Conservation (phyloP, 2,329 filamentous ascomycete species). For the Thermomyces lanuginosus region DNA sequence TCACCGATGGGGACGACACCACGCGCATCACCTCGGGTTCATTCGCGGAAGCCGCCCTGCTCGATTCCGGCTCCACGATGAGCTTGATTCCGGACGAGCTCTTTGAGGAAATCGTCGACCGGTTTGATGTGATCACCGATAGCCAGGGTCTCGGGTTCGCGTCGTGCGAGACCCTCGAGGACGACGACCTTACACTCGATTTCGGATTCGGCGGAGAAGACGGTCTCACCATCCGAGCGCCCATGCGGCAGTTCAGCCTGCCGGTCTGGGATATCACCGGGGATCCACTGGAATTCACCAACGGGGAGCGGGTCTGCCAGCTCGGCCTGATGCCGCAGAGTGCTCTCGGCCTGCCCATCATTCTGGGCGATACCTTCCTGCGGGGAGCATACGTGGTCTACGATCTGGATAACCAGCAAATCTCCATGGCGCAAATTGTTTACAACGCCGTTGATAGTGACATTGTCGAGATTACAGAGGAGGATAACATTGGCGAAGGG, state of each 20-base stretch:
- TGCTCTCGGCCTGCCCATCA: slow-evolving; percentile 28
- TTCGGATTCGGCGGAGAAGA: slow-evolving; percentile 37
- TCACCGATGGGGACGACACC: slow-evolving; percentile 15
- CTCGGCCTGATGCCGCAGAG: slow-evolving; percentile 47
- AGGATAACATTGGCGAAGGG: slow-evolving; percentile 2
- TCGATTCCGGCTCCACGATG: slow-evolving; percentile 61
- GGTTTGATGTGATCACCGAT: slow-evolving; percentile 7
- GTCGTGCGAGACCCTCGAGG: slow-evolving; percentile 24
- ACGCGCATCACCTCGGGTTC: slow-evolving; percentile 19
- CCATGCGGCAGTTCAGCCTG: slow-evolving; percentile 39
- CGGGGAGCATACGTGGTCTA: slow-evolving; percentile 58
- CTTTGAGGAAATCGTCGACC: slow-evolving; percentile 37
- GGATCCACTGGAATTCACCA: slow-evolving; percentile 23
- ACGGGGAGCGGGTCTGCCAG: slow-evolving; percentile 34
- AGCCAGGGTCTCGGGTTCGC: slow-evolving; percentile 17
- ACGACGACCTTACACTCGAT: slow-evolving; percentile 25
- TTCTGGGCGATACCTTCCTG: slow-evolving; percentile 59
- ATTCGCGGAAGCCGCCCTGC: slow-evolving; percentile 37
- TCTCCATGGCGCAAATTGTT: slow-evolving; percentile 50
- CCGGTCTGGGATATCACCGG: slow-evolving; percentile 35
- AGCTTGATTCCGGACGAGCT: slow-evolving; percentile 52
- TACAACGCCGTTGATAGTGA: slow-evolving; percentile 30
- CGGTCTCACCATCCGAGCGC: slow-evolving; percentile 12
- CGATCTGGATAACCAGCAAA: slow-evolving; percentile 51
- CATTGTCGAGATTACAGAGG: slow-evolving; percentile 5